These are phyloP conservation scores for Fistulinella cinereoalba DNA, from an alignment of 1,284 basidiomycete species.

Conservation along the genomic window DNA sequence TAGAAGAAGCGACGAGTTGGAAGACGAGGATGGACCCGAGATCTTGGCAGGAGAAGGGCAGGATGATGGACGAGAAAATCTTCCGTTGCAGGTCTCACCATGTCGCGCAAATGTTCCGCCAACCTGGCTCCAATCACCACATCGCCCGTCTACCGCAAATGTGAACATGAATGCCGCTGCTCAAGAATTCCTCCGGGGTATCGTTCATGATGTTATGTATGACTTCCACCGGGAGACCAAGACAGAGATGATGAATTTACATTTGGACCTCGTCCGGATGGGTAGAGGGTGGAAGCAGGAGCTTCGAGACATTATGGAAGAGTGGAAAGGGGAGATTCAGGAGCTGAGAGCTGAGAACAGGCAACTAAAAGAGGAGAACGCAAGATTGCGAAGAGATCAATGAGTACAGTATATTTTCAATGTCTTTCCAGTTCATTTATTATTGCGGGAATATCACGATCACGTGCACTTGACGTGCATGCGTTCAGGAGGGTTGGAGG, in stretches of 20 bases:
- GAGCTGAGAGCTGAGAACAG: conserved; percentile 29
- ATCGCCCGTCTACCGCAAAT: conserved; percentile 29
- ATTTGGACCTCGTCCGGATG: conserved; percentile 68
- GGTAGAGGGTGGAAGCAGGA: conserved; percentile 57
- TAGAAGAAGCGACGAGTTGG: conserved; percentile 26
- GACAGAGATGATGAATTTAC: conserved; percentile 65
- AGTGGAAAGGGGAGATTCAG: conserved; percentile 44
- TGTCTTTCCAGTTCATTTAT: no score
- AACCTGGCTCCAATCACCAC: conserved; percentile 45
- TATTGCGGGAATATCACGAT: conserved; percentile 5
- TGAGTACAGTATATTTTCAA: conserved; percentile 2
- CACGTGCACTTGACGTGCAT: conserved; percentile 15
- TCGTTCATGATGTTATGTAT: conserved; percentile 66
- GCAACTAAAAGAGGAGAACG: conserved; percentile 64
- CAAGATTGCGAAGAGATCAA: conserved; percentile 50
- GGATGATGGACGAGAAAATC: conserved; percentile 18
- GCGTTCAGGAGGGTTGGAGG: background rate
- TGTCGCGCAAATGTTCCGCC: conserved; percentile 39
- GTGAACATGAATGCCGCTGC: conserved; percentile 37
- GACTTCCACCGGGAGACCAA: conserved; percentile 67
- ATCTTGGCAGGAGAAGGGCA: conserved; percentile 10
- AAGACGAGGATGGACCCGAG: conserved; percentile 16
- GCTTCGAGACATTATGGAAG: conserved; percentile 56
- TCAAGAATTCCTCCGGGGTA: conserved; percentile 59
- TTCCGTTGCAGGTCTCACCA: conserved; percentile 63